A percentile compares a stretch with the other conserved stretches of the same genome.
Evolutionary conservation across 1,284 basidiomycete species (phyloP).

Genomic region (Takashimella tepidaria): DNA sequence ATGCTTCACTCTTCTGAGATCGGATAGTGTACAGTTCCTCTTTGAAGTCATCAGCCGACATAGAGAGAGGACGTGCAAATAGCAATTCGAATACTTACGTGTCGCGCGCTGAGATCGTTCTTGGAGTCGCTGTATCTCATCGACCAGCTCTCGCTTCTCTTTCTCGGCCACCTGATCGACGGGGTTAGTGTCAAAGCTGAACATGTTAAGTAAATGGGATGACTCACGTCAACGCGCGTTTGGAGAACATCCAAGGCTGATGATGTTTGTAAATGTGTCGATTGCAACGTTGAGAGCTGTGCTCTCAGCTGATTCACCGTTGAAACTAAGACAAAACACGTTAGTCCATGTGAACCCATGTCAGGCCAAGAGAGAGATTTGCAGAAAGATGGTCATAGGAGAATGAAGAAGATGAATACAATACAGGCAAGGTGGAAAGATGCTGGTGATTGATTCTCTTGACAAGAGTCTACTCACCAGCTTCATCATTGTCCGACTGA

Average conservation of each 20-base stretch:
- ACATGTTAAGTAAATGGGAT: slow-evolving; percentile 2
- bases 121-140: slow-evolving; percentile 37
- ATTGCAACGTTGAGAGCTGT: slow-evolving; percentile 37
- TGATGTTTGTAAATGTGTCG: slow-evolving; percentile 24
- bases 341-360: neutral
- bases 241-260: slow-evolving; percentile 36
- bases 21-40: slow-evolving; percentile 41
- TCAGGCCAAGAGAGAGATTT: too few species aligned
- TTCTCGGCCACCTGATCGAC: slow-evolving; percentile 38
- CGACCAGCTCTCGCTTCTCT: slow-evolving; percentile 42
- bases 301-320: slow-evolving; percentile 35
- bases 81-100: slow-evolving; percentile 30
- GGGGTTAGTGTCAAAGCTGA: neutral
- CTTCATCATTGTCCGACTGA: slow-evolving; percentile 28
- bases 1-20: slow-evolving; percentile 34
- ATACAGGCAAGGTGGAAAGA: too few species aligned
- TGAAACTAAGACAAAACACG: slow-evolving; percentile 19
- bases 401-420: too few species aligned
- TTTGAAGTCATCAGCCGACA: slow-evolving; percentile 14
- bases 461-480: slow-evolving; percentile 30
- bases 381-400: too few species aligned
- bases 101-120: slow-evolving; percentile 26
- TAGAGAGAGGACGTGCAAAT: too few species aligned
- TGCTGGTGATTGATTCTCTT: too few species aligned
- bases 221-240: slow-evolving; percentile 34